Base-by-base conservation (phyloP, 257 asterid genomes). In the Fraxinus cuspidata region DNA sequence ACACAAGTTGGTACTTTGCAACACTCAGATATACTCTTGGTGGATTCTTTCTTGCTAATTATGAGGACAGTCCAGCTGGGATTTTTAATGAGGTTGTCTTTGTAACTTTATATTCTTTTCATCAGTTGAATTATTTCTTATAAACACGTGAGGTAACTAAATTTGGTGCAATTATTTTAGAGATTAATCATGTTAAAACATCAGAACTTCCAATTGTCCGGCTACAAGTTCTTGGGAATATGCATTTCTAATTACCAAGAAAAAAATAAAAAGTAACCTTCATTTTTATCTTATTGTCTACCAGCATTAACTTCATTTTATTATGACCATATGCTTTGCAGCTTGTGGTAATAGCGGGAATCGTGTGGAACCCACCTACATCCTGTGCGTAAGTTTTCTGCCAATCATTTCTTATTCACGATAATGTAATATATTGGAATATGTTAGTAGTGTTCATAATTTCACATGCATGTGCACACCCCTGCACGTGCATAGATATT, bases 301-400 rank as follows among this genome's bases (percentile, higher is more conserved):
- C 65, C 72, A 7, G 80, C 70, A 65, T 74, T 69, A 44, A 74
- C 64, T 79, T 83, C 47, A 72, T 77, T 79, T 42, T 75, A 63
- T 83, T 74, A 75, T 49, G 73, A 60, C 77, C 83, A 76, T 81
- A 69, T 74, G 65, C 79, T 58, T 82, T 83, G 75, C 93, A 93
- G 99, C 98, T 93, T 66, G 99, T 95, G 85, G 94, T 95, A 82
- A 89, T 95, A 77, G 98, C 98, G 69, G 99, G 99, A 83, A 88
- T 85, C 70, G 97, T 93, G 60, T 95, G 99, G 99, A 93, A 95
- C 82, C 98, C 98, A 67, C 99, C 99, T 28, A 90, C 96, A 4
- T 93, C 98, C 76, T 95, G 98, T 85, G 98, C 98, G 99, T 95
- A 89, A 90, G 99, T 91, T 71, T 83, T 79, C 79, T 74, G 15